Percentiles rank a stretch among this genome's conserved stretches.
These are phyloP conservation scores for Euphrasia arctica DNA, from an alignment of 305 asterid genomes.

Conservation along the genomic window DNA sequence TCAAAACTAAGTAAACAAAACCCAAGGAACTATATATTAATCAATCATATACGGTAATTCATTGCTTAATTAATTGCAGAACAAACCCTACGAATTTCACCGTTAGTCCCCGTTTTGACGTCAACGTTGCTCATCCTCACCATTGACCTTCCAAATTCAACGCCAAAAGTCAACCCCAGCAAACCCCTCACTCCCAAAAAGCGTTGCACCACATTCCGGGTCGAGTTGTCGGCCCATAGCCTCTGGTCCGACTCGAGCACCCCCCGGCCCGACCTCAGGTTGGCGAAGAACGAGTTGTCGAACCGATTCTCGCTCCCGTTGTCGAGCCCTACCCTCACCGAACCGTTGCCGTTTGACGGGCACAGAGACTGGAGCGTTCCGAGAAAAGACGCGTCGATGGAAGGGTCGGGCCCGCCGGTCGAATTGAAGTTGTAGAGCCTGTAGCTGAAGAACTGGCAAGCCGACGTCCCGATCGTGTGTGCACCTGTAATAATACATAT, in stretches of 20 bases:
- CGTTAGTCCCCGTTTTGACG: conserved; percentile 39
- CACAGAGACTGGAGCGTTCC: conserved; percentile 44
- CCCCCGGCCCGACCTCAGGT: conserved; percentile 47
- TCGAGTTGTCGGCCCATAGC: conserved; percentile 40
- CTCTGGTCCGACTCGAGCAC: conserved; percentile 53
- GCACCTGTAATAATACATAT: conserved; percentile 33
- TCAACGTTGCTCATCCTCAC: conserved; percentile 55
- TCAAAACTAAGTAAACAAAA: background rate
- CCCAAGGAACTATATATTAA: too few species aligned
- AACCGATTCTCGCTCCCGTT: conserved; percentile 42
- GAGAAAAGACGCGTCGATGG: conserved; percentile 43
- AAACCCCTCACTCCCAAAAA: conserved; percentile 48
- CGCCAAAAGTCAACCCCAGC: conserved; percentile 39
- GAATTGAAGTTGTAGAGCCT: conserved; percentile 57
- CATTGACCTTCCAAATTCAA: conserved; percentile 56
- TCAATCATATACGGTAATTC: too few species aligned
- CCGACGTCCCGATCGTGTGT: conserved; percentile 66
- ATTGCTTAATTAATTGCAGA: conserved; percentile 38
- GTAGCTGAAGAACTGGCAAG: conserved; percentile 53
- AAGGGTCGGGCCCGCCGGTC: conserved; percentile 46
- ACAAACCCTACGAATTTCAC: conserved; percentile 57
- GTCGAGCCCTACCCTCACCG: conserved; percentile 44
- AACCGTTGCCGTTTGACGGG: conserved; percentile 43
- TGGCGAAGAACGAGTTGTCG: conserved; percentile 41
- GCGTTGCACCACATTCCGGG: conserved; percentile 39